phyloP scores from a whole-genome alignment of 73 alveolate genomes.

The Tetrahymena borealis region DNA sequence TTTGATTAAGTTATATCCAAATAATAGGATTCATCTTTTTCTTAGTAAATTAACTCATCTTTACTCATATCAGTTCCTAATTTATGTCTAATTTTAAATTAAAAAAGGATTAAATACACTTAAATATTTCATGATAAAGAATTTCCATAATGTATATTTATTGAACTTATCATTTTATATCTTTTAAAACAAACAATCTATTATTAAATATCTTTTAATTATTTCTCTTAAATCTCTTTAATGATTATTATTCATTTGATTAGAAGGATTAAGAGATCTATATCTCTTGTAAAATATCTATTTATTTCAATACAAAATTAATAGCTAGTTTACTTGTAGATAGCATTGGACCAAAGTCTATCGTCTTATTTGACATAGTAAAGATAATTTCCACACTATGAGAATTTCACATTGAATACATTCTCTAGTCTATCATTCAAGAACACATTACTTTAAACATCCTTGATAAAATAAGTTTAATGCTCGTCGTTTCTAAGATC shows the following conservation, averaged over 20 bases:
- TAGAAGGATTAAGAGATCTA: too few species aligned
- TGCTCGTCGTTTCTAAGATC: slow-evolving; percentile 35
- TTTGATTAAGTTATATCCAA: slow-evolving; percentile 42
- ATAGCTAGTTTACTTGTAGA: not conserved
- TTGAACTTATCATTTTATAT: too few species aligned
- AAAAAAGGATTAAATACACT: not conserved
- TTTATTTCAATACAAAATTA: not conserved
- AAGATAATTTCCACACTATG: slow-evolving; percentile 4
- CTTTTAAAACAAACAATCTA: too few species aligned
- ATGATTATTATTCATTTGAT: too few species aligned
- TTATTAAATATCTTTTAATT: too few species aligned
- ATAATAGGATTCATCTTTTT: slow-evolving; percentile 39
- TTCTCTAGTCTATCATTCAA: slow-evolving; percentile 16
- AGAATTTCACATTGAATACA: slow-evolving; percentile 32
- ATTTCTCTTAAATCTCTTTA: too few species aligned
- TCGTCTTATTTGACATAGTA: slow-evolving; percentile 26
- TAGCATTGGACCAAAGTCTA: slow-evolving; percentile 18
- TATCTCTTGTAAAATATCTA: not conserved
- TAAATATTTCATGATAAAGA: too few species aligned
- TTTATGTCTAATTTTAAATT: slow-evolving; percentile 15
- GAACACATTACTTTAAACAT: slow-evolving; percentile 1
- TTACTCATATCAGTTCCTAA: slow-evolving; percentile 29
- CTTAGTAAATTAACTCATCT: slow-evolving; percentile 38
- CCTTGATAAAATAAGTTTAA: slow-evolving; percentile 7
- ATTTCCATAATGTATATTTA: too few species aligned